A percentile compares a stretch with the other conserved stretches of the same genome.
These are phyloP conservation scores for Penicillium psychrosexuale DNA, from an alignment of 2,329 filamentous ascomycete species.

Conservation along the genomic window DNA sequence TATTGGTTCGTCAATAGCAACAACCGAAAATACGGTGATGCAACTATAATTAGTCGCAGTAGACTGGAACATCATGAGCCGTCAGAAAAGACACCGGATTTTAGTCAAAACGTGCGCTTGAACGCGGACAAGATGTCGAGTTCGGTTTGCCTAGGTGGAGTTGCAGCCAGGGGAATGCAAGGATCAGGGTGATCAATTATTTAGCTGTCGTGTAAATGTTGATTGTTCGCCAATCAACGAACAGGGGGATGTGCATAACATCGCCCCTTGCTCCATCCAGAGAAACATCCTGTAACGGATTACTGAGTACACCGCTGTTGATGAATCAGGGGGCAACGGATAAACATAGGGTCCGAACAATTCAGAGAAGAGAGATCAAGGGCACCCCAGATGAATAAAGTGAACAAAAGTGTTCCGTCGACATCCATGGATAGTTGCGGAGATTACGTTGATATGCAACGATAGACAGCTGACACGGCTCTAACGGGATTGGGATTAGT, in stretches of 20 bases:
- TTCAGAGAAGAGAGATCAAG: background rate
- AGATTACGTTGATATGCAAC: background rate
- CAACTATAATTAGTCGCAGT: background rate
- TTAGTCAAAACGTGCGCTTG: conserved; percentile 1
- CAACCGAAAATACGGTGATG: background rate
- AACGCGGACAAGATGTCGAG: background rate
- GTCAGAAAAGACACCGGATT: background rate
- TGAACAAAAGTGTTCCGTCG: background rate
- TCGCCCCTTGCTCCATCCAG: conserved; percentile 1
- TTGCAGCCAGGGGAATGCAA: conserved; percentile 9
- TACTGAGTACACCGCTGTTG: background rate
- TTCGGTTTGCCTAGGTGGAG: background rate
- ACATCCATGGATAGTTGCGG: background rate
- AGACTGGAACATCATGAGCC: background rate
- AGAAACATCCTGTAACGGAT: background rate
- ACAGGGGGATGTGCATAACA: background rate
- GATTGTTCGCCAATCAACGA: conserved; percentile 1
- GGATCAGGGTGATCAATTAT: background rate
- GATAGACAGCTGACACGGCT: conserved; percentile 1
- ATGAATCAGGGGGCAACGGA: background rate
- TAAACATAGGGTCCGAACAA: background rate
- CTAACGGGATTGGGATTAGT: conserved; percentile 2
- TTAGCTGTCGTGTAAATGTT: background rate
- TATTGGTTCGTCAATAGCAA: background rate
- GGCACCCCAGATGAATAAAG: too few species aligned